Evolutionary conservation across 805 yeast species (phyloP), one percentile per base, ranked within the genome.

Genomic region (Saccharomycopsis sp.): DNA sequence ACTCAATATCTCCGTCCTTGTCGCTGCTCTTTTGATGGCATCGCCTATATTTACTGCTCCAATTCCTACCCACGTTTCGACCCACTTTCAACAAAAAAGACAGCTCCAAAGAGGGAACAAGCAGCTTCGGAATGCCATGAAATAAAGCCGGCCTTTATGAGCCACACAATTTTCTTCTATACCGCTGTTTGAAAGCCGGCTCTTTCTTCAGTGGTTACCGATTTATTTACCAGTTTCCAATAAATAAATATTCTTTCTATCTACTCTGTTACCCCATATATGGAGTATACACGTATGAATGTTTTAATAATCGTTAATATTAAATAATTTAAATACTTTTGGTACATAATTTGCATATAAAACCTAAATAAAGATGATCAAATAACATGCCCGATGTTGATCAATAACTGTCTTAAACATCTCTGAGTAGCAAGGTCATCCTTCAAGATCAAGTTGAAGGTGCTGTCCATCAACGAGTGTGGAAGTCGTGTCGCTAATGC

Each of bases 371-470:
- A n/a, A n/a, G n/a, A n/a, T n/a, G n/a, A n/a, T n/a, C n/a, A n/a
- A n/a, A 29, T 29, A 5, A 44, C 22, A 5, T 44, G 20, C 22
- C 49, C 12, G 22, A 44, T 44, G 22, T 61, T 59, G 23, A 59
- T 29, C 24, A 61, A 59, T 53, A 94, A 77, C 71, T 92, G 97
- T 1, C 91, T 85, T 61, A 94, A 75, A 68, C 97, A 89, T 64
- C 91, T 81, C 67, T 88, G 90, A 5, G 97, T 90, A 14, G 91
- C 90, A 1, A 83, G 81, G 67, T 93, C 99, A 65, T 93, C 98
- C 65, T 86, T 84, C 58, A 93, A 77, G 2, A 86, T 85, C 52
- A 78, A 76, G 38, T 87, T 81, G 69, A 94, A 92, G 0, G 98
- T 89, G 20, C 89, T 92, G 69, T 89, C 96, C 62, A 88, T 83